Evolutionary conservation across 2,329 filamentous ascomycete genomes (phyloP).

Genomic region (Cordyceps militaris): DNA sequence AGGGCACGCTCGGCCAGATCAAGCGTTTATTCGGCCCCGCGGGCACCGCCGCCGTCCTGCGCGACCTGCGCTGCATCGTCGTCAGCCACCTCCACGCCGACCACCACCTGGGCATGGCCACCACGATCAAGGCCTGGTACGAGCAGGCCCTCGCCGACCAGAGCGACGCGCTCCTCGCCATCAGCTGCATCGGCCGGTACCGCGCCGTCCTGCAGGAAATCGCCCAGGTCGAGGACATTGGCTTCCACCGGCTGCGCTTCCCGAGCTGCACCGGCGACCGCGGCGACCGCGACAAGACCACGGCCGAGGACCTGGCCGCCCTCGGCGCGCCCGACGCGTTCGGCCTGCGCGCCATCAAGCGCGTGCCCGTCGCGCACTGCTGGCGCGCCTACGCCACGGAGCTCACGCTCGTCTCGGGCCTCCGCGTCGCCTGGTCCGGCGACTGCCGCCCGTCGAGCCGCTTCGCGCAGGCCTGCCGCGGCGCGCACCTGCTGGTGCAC

Average conservation of each 20-base stretch:
- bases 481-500: conserved; percentile 80
- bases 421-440: conserved; percentile 89
- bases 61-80: conserved; percentile 74
- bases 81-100: conserved; percentile 96
- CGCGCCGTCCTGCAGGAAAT: conserved; percentile 74
- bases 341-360: conserved; percentile 60
- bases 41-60: conserved; percentile 63
- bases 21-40: conserved; percentile 62
- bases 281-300: conserved; percentile 22
- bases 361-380: conserved; percentile 70
- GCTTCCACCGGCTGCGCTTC: conserved; percentile 48
- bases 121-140: conserved; percentile 78
- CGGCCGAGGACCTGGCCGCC: conserved; percentile 28
- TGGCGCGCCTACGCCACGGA: conserved; percentile 67
- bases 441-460: conserved; percentile 74
- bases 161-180: conserved; percentile 43
- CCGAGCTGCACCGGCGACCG: conserved; percentile 20
- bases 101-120: conserved; percentile 81
- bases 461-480: conserved; percentile 65
- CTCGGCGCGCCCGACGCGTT: conserved; percentile 36
- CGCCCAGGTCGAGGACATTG: conserved; percentile 67
- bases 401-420: conserved; percentile 68
- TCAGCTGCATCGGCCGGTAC: conserved; percentile 68
- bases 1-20: conserved; percentile 85
- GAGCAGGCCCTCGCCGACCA: conserved; percentile 36